These are phyloP conservation scores for Metarhizium humberi DNA, from an alignment of 2,329 filamentous ascomycete genomes.

Conservation along the genomic window DNA sequence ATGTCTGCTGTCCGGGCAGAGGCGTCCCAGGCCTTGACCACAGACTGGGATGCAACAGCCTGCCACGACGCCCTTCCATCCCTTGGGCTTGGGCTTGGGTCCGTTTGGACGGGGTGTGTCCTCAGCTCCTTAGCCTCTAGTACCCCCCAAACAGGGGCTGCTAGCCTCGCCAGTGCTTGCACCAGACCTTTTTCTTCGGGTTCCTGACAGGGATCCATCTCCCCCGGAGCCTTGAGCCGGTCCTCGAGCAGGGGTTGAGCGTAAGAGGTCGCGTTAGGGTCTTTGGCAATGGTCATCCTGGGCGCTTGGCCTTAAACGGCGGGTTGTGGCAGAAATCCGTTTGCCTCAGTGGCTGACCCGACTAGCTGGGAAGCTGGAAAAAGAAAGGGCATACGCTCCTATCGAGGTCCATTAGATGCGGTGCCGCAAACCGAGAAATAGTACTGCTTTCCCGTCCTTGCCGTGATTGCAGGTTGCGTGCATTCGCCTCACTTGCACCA, in stretches of 20 bases:
- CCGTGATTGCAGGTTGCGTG: no score
- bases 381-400: neutral
- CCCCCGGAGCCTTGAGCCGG: constrained; percentile 7
- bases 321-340: neutral
- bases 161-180: neutral
- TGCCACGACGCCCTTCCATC: neutral
- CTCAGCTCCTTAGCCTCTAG: neutral
- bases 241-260: constrained; percentile 4
- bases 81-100: neutral
- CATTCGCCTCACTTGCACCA: no score
- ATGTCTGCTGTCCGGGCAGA: neutral
- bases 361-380: neutral
- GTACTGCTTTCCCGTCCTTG: no score
- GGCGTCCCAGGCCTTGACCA: no score
- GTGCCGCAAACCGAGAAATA: no score
- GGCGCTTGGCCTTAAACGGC: neutral
- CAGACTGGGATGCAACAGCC: neutral
- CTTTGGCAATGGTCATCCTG: neutral
- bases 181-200: constrained; percentile 2
- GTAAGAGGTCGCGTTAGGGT: constrained; percentile 4
- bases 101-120: neutral
- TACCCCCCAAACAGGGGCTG: constrained; percentile 4
- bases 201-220: constrained; percentile 8
- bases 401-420: neutral
- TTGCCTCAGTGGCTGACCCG: neutral